Evolutionary conservation across 495 filamentous ascomycete species (phyloP).

Genomic region (Haplographium delicatum): DNA sequence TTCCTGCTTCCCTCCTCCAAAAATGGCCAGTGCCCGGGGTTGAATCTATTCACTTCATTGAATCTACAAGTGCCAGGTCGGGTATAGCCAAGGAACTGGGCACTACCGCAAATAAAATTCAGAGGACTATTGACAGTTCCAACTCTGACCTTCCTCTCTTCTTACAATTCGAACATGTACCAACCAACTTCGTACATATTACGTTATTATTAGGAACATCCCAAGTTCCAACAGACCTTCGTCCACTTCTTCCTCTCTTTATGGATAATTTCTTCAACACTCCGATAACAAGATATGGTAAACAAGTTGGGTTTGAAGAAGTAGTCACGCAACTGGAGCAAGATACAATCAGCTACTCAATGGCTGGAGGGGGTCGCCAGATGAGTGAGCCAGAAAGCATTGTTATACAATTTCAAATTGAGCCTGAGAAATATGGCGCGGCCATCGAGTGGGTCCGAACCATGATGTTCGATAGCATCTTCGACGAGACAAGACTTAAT

Average conservation of each 20-base stretch:
- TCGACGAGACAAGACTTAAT: constrained; percentile 73
- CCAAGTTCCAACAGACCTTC: constrained; percentile 62
- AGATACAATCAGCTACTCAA: constrained; percentile 78
- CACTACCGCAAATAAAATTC: constrained; percentile 58
- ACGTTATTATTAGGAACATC: constrained; percentile 72
- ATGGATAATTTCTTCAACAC: constrained; percentile 91
- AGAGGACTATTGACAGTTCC: constrained; percentile 70
- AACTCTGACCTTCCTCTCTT: constrained; percentile 65
- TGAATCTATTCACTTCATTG: constrained; percentile 88
- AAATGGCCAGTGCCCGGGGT: constrained; percentile 76
- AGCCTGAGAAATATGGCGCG: constrained; percentile 78
- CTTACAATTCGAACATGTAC: constrained; percentile 93
- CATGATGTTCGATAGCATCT: constrained; percentile 82
- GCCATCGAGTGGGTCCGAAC: constrained; percentile 81
- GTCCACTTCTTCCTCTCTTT: constrained; percentile 79
- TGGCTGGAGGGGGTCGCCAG: constrained; percentile 52
- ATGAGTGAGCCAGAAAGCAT: constrained; percentile 77
- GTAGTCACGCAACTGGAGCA: constrained; percentile 85
- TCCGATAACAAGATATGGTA: constrained; percentile 72
- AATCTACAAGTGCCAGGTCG: constrained; percentile 79
- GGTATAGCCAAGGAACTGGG: constrained; percentile 72
- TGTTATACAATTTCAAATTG: constrained; percentile 74
- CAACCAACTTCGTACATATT: constrained; percentile 83
- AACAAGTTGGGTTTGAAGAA: constrained; percentile 80
- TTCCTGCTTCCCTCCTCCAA: constrained; percentile 70